Evolutionary conservation across 345 rosid species (phyloP).

Genomic region (Firmiana major): DNA sequence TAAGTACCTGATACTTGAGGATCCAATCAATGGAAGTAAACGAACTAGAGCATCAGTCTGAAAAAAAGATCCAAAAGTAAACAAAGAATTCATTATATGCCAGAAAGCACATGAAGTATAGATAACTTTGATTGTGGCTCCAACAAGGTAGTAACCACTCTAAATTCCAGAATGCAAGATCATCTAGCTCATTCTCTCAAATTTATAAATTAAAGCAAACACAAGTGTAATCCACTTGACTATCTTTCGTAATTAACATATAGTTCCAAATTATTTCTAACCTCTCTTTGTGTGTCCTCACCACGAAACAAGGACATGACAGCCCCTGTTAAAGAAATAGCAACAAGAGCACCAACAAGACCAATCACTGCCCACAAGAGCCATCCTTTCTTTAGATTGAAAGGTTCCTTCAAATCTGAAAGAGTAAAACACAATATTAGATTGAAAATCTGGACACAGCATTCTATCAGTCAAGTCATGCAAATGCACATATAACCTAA

Average conservation of each 20-base stretch:
- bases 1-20: conserved; percentile 56
- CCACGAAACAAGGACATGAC: conserved; percentile 45
- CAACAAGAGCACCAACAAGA: conserved; percentile 47
- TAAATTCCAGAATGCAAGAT: not conserved
- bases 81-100: not conserved
- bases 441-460: not conserved
- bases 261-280: conserved; percentile 26
- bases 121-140: conserved; percentile 1
- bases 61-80: conserved; percentile 13
- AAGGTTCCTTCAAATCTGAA: conserved; percentile 71
- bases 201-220: not conserved
- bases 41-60: conserved; percentile 68
- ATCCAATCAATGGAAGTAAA: conserved; percentile 70
- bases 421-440: conserved; percentile 4
- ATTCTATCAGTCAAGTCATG: not conserved
- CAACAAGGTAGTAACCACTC: not conserved
- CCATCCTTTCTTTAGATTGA: conserved; percentile 60
- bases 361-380: conserved; percentile 64
- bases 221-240: not conserved
- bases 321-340: conserved; percentile 42
- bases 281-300: conserved; percentile 62
- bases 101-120: not conserved
- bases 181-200: not conserved
- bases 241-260: not conserved
- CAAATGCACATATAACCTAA: not conserved